Conservation (phyloP, 2,329 filamentous ascomycete genomes). For the Scortechinia acanthostroma region DNA sequence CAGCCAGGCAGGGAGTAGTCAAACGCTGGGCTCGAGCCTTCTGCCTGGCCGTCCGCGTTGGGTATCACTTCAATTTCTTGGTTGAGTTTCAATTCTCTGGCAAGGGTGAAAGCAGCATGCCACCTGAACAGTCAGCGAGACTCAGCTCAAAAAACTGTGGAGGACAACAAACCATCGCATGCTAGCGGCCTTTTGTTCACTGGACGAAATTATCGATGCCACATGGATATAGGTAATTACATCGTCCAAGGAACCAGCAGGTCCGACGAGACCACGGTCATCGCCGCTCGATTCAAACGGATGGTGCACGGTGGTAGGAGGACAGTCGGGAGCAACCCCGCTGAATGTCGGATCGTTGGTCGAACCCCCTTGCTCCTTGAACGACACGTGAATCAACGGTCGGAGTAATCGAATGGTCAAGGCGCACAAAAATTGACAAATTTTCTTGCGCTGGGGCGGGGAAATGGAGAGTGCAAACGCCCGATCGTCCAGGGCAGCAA, state of each 20-base stretch:
- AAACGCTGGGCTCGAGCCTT: background rate
- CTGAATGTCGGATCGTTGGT: background rate
- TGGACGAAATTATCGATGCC: background rate
- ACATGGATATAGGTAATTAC: slow-evolving; percentile 1
- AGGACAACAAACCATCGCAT: slow-evolving; percentile 1
- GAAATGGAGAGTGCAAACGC: background rate
- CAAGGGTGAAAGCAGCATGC: slow-evolving; percentile 1
- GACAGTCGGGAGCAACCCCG: background rate
- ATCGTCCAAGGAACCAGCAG: background rate
- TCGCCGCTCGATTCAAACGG: background rate
- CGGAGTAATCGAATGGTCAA: slow-evolving; percentile 1
- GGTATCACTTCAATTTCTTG: background rate
- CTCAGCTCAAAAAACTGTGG: too few species aligned
- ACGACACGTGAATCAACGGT: background rate
- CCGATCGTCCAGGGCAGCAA: background rate
- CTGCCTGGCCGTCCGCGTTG: background rate
- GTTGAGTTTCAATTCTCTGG: background rate
- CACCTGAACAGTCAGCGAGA: background rate
- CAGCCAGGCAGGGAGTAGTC: background rate
- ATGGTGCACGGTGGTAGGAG: background rate
- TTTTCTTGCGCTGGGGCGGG: background rate
- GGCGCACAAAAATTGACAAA: background rate
- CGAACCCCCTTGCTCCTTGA: background rate
- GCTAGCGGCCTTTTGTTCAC: background rate
- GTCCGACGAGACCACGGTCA: background rate